Evolutionary conservation across 164 flowering plant genomes (phyloP).

Genomic region (Piper longum): DNA sequence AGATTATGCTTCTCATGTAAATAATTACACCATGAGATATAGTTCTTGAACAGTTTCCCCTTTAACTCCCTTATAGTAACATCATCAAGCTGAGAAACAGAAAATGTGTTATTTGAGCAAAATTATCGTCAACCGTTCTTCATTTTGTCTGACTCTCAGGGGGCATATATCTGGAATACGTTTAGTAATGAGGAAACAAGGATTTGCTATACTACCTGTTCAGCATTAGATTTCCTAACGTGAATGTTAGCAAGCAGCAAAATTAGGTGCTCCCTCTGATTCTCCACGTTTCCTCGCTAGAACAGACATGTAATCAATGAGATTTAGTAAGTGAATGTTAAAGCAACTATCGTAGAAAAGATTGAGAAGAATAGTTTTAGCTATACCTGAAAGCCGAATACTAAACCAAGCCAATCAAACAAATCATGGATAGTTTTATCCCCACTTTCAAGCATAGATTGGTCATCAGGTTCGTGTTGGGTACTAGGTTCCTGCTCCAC

Average conservation of each 20-base stretch:
- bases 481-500: conserved; percentile 12
- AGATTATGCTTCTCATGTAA: conserved; percentile 41
- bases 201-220: conserved; percentile 24
- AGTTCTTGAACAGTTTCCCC: conserved; percentile 71
- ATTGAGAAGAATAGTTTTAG: neutral
- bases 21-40: conserved; percentile 80
- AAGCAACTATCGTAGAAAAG: neutral
- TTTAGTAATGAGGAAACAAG: neutral
- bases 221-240: conserved; percentile 26
- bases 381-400: conserved; percentile 97
- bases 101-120: neutral
- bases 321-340: neutral
- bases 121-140: neutral
- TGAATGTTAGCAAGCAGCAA: conserved; percentile 84
- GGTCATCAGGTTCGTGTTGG: conserved; percentile 6
- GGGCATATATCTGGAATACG: neutral
- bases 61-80: conserved; percentile 35
- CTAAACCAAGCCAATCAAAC: conserved; percentile 81
- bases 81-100: conserved; percentile 33
- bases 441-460: conserved; percentile 21
- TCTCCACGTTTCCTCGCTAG: conserved; percentile 96
- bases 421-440: conserved; percentile 49
- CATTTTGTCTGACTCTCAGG: neutral
- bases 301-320: conserved; percentile 1
- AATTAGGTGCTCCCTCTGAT: conserved; percentile 95